Base-by-base conservation (phyloP, 371 early-diverging fungal species). In the Phascolomyces articulosus region DNA sequence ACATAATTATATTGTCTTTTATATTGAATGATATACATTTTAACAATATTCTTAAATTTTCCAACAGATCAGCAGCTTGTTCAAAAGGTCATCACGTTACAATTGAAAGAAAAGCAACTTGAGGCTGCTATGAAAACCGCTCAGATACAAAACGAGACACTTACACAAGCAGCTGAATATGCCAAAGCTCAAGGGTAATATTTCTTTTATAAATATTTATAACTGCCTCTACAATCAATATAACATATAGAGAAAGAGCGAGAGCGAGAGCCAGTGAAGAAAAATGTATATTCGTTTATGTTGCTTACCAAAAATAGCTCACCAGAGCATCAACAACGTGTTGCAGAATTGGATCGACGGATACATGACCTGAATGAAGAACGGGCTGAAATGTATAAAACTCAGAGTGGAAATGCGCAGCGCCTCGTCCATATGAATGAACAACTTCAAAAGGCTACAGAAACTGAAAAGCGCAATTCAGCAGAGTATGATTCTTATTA, bases 321-420 rank as follows among this genome's bases (percentile, higher is more conserved):
- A 9, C 66, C 67, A 24, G 62, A 73, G 62, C 74, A 86, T 58
- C 89, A 89, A 69, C 85, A 91, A 64, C 75, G 82, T 55, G 84
- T 89, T 10, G 75, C 75, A 11, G 94, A 94, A 63, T 83, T 96
- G 53, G 94, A 96, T 72, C 78, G 81, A 28, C 88, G 94, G 65
- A 73, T 95, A 4, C 70, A 77, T 21, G 74, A 80, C 29, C 73
- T 98, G 26, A 95, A 95, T 72, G 90, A 93, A 41, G 97, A 98
- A 75, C 87, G 90, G 24, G 85, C 89, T 7, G 93, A 95, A 59
- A 84, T 96, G 73, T 98, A 96, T 83, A 93, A 93, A 72, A 90
- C 91, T 2, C 96, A 96, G 71, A 91, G 92, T 24, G 85, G 86
- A 44, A 96, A 96, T 78, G 95, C 97, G 11, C 97, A 97, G 70